A percentile compares a stretch with the other conserved stretches of the same genome.
phyloP scores from a whole-genome alignment of 2,329 filamentous ascomycete genomes.

The Alternaria gaisen region DNA sequence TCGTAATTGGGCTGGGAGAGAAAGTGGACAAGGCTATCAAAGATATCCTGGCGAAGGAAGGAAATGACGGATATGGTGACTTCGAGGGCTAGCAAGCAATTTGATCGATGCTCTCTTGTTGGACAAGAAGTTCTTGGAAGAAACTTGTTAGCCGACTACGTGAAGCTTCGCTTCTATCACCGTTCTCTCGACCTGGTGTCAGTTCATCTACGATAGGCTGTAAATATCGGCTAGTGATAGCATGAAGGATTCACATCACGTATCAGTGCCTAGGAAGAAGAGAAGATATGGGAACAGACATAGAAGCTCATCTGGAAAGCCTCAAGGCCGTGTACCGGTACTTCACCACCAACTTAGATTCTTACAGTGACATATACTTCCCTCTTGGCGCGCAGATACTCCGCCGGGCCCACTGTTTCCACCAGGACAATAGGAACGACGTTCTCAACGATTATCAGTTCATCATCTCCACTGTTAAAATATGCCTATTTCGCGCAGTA shows the following conservation, averaged over 20 bases:
- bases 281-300: not conserved
- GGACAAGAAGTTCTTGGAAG: not conserved
- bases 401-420: not conserved
- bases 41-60: slow-evolving; percentile 2
- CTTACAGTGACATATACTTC: not conserved
- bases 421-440: not conserved
- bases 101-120: not conserved
- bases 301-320: not conserved
- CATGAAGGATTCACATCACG: not conserved
- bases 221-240: not conserved
- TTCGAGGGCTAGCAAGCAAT: not conserved
- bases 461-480: not conserved
- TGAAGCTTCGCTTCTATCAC: not conserved
- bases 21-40: slow-evolving; percentile 13
- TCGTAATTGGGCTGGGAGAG: slow-evolving; percentile 8
- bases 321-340: not conserved
- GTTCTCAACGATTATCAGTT: not conserved
- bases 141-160: not conserved
- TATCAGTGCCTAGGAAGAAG: not conserved
- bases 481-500: not conserved
- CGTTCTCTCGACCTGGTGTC: not conserved
- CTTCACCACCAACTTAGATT: not conserved
- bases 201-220: not conserved
- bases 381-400: not conserved
- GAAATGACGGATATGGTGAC: slow-evolving; percentile 6